Base-by-base conservation (phyloP, 176 grass and related monocot species). In the Oryza glaberrima region DNA sequence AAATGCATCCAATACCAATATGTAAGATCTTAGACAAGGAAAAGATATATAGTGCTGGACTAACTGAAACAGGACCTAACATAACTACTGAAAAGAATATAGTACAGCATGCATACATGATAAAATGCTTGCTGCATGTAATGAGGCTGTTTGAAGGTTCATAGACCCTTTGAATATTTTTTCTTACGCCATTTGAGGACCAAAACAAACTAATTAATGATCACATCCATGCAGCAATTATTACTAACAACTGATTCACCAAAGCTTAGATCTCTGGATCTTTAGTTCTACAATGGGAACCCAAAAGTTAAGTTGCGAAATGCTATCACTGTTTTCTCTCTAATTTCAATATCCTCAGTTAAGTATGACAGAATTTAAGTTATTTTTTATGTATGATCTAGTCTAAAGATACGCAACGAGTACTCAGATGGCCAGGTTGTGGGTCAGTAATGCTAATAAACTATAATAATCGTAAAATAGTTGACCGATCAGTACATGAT, bases 211-310 rank as follows among this genome's bases (percentile, higher is more conserved):
- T 40, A 35, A 60, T 14, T 45, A 44, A 1, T 5, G 58, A 65
- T 15, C 20, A 65, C 23, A 30, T 77, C 11, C 20, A 60, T 61
- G 69, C 10, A 3, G 80, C 69, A 82, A n/a, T 45, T 38, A 38
- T 36, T 19, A 30, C 32, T 3, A 71, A 19, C 11, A 28, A 13
- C 41, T 58, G 70, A 67, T 78, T 66, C 52, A 73, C 19, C 64
- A 32, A 73, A 36, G 34, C 54, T 72, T 19, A 60, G 2, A 68
- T 78, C 68, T 80, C 68, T 38, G 5, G 43, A 79, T 74, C 4
- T 58, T 45, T 34, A 36, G 45, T 73, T 88, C 14, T 66, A 19
- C 22, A 2, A 26, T 3, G 46, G 47, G 35, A 5, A 22, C n/a
- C 32, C 65, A 52, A 15, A 22, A 56, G 43, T n/a, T 67, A 82